These are phyloP conservation scores for Cordyceps cicadae DNA, from an alignment of 2,329 filamentous ascomycete species.

Conservation along the genomic window DNA sequence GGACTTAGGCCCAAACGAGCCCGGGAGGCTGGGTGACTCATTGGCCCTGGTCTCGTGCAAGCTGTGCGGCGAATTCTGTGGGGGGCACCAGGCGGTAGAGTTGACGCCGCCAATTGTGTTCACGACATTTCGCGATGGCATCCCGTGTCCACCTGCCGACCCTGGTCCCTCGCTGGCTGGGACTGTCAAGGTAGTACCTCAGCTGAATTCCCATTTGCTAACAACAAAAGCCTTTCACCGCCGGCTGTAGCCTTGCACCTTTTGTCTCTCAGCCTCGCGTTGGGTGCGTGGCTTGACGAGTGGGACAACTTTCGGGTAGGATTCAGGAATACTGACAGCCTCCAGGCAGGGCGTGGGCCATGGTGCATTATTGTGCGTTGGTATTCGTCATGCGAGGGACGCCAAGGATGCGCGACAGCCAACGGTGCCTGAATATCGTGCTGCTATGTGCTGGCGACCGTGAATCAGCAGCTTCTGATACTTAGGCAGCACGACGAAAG, in stretches of 20 bases:
- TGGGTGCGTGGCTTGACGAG: background rate
- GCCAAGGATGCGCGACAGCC: background rate
- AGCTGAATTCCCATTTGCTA: background rate
- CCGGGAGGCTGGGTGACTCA: slow-evolving; percentile 8
- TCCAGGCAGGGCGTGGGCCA: background rate
- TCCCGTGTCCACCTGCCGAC: background rate
- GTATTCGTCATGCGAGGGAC: background rate
- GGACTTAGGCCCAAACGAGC: background rate
- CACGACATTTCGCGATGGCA: background rate
- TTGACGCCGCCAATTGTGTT: background rate
- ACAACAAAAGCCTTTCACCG: background rate
- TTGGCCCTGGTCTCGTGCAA: slow-evolving; percentile 4
- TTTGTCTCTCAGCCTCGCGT: background rate
- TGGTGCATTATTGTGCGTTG: background rate
- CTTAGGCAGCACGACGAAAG: background rate
- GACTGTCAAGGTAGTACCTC: background rate
- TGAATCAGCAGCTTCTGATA: background rate
- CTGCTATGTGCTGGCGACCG: background rate
- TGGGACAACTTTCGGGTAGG: background rate
- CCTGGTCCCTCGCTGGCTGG: background rate
- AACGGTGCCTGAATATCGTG: background rate
- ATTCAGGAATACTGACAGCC: background rate
- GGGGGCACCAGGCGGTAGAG: slow-evolving; percentile 1
- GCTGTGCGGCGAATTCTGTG: background rate
- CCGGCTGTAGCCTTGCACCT: background rate